Evolutionary conservation across 2,329 filamentous ascomycete genomes (phyloP), one percentile per base, ranked within the genome.

Genomic region (Microcyclosporella mali): DNA sequence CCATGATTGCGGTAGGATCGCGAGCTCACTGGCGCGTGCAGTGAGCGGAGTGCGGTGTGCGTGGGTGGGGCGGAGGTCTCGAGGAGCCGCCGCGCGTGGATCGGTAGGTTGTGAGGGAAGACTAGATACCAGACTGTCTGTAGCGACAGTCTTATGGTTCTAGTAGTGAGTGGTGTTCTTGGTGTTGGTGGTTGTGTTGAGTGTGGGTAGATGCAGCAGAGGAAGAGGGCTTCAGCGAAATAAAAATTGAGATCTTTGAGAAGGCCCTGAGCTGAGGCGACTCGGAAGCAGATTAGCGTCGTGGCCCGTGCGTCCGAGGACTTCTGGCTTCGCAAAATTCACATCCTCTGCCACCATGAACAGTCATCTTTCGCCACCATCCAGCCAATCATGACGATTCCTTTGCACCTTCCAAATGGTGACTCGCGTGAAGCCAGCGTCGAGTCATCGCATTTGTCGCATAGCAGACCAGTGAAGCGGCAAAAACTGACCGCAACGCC

Each of bases 1-100:
- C 90, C 90, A 97, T 97, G 81, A 85, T 95, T 90, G 87, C 82
- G 82, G 74, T 77, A 50, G 49, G 37, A 41, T 42, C 39, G 37
- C 42, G 34, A 46, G 56, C 59, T 58, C 82, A 80, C 85, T 87
- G 84, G 82, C 84, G 70, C 74, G 82, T 77, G 81, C 84, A 79
- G 75, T 70, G 79, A 88, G 77, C 83, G 80, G 57, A 58, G 60
- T 56, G 37, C 57, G 52, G 57, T 64, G 58, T 61, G 63, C 21
- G 21, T 56, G 65, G 56, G 56, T n/a, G 51, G 51, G 60, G 64
- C 56, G 64, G 64, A 55, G 62, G 60, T 65, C 61, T 66, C 46
- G 62, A 60, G 50, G 41, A 36, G 43, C 55, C 66, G 61, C 65
- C 65, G 66, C 64, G 62, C 58, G 60, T 52, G 49, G 49, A 46